Base-by-base conservation (phyloP, 1,284 basidiomycete genomes). In the Microbotryum violaceum region DNA sequence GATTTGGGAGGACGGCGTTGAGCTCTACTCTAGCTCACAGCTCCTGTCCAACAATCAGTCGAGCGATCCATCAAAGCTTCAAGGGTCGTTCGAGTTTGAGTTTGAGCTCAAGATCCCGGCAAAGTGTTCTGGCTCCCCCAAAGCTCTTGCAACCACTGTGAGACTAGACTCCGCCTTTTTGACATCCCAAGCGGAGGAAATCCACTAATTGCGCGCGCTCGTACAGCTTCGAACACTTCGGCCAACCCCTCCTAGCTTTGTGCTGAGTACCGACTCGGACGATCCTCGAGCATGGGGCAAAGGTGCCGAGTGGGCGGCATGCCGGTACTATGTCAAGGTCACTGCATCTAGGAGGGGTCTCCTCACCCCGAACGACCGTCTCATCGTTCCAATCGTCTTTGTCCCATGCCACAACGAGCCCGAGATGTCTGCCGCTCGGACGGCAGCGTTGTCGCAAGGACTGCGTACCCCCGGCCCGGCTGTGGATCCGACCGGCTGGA, bases 301-400 rank as follows among this genome's bases (percentile, higher is more conserved):
- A 16, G 45, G 44, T 4, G 27, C 29, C 3, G 56, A 58, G 31
- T 57, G 56, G 51, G 46, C 12, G 65, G 49, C 8, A 54, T 63
- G 58, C n/a, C 31, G 65, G 20, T 69, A 69, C 47, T 67, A 61
- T 48, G 29, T 69, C 52, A 69, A 69, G n/a, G 63, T 69, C 23
- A 69, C 68, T 3, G 47, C 67, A 29, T 65, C 65, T 0, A 44
- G 65, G 0, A 56, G 49, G 18, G 66, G 68, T 3, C 23, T 69
- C 27, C 49, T 69, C 29, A 67, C 65, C 37, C 29, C 8, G 14
- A 69, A 69, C 58, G 68, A 69, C 23, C 58, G 68, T 7, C 59
- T 62, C 45, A 56, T 65, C 61, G 52, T 67, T 21, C 68, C 68
- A 1, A 18, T 69, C 44, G 60, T 69, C 10, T 69, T 58, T 44